Evolutionary conservation across 768 basidiomycete genomes (phyloP), one percentile per base, ranked within the genome.

Genomic region (Pleurotus salmoneostramineus): DNA sequence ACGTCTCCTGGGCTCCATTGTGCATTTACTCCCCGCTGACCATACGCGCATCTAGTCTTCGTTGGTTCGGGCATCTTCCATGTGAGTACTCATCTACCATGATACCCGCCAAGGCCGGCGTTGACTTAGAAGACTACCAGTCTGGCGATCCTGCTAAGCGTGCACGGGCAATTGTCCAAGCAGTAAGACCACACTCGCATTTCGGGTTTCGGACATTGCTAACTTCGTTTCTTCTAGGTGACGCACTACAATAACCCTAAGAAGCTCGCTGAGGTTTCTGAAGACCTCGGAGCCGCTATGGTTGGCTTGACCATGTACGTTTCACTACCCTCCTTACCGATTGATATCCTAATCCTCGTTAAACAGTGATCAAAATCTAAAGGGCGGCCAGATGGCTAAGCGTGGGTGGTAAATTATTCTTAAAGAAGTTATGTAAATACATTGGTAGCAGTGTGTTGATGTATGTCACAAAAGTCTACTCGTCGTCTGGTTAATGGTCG

Each of bases 31-130:
- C 55, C 42, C 34, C 61, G 58, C 17, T 65, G 37, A 60, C 52
- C 49, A 11, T 10, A 50, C 34, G 44, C 46, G 21, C 61, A 56
- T 57, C 36, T 68, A 91, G 96, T 99, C 34, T 99, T 99, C 65
- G 96, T 99, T 60, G 96, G 96, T 40, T 97, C 95, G 15, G 96
- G 96, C 49, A 95, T 98, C 68, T 98, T 97, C 85, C 85, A 91
- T 72, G 93, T 89, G 63, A 49, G 87, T 77, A 37, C n/a, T 15
- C 27, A 21, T 40, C 40, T n/a, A 36, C 31, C 21, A 27, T 17
- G 32, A 17, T 32, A 54, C 42, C 33, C 40, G 14, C 27, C 21
- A 27, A 31, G 6, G 12, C 57, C 45, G 45, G 27, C 52, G 15
- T 8, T 15, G n/a, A 35, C 33, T 5, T 49, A 43, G 40, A 51